Base-by-base conservation (phyloP, 1,284 basidiomycete genomes). In the Cystobasidiaceae sp. region DNA sequence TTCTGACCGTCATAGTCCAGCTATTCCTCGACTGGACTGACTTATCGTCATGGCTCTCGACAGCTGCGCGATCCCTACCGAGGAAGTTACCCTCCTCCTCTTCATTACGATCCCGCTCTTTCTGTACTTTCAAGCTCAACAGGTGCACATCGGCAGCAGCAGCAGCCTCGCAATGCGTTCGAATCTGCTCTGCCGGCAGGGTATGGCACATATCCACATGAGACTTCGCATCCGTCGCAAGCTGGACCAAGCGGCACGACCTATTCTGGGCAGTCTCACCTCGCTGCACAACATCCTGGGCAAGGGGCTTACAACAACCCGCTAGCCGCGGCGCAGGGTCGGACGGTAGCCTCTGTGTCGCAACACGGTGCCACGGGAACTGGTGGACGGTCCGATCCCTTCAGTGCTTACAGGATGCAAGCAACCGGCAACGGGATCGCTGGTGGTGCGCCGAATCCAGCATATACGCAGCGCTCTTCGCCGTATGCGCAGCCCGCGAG, bases 31-130 rank as follows among this genome's bases (percentile, higher is more conserved):
- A n/a, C n/a, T n/a, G n/a, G n/a, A n/a, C n/a, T n/a, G n/a, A n/a
- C n/a, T n/a, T n/a, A n/a, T n/a, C n/a, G n/a, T n/a, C n/a, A n/a
- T n/a, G n/a, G n/a, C n/a, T n/a, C n/a, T n/a, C n/a, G n/a, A 21
- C 43, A 64, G 61, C 61, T 64, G 3, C 51, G 61, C 2, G 52
- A 64, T 39, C 61, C 61, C 11, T 64, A 64, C 23, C n/a, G 51
- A 13, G 44, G 52, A 19, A 50, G 25, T 4, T 56, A 55, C 30
- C 51, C 51, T 7, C 52, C 61, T 25, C 32, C 45, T 37, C 51
- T 49, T 34, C 25, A 41, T 21, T 55, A 43, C 21, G 61, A 64
- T 43, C 51, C 61, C 9, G 51, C 61, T 13, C 56, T 45, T 21
- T 41, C 49, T 8, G 33, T 41, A n/a, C n/a, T n/a, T n/a, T n/a